A percentile compares a stretch with the other conserved stretches of the same genome.
phyloP scores from a whole-genome alignment of 495 filamentous ascomycete species.

The Venustampulla echinocandica region DNA sequence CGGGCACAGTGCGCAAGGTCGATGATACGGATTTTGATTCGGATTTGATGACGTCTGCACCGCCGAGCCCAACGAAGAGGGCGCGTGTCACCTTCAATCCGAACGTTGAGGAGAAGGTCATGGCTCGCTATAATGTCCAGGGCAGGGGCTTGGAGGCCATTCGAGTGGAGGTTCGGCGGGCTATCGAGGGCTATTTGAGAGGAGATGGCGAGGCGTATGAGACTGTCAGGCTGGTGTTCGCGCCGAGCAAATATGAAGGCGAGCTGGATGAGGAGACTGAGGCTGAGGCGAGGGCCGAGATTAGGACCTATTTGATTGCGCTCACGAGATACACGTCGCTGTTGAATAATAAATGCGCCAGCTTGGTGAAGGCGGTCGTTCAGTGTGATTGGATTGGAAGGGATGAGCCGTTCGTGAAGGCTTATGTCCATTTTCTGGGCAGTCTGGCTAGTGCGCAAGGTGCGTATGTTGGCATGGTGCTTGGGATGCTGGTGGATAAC shows the following conservation, averaged over 20 bases:
- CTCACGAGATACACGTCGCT: conserved; percentile 64
- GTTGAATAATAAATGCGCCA: conserved; percentile 63
- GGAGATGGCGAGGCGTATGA: conserved; percentile 68
- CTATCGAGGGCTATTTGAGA: conserved; percentile 56
- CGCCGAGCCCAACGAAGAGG: conserved; percentile 49
- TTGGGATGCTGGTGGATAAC: conserved; percentile 72
- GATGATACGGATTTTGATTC: conserved; percentile 33
- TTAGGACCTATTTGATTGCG: conserved; percentile 68
- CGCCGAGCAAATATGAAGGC: conserved; percentile 34
- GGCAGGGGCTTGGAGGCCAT: conserved; percentile 38
- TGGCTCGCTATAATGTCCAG: conserved; percentile 38
- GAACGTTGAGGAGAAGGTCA: conserved; percentile 51
- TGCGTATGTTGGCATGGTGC: conserved; percentile 50
- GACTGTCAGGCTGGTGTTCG: conserved; percentile 60
- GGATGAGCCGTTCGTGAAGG: conserved; percentile 67
- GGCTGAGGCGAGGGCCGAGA: conserved; percentile 36
- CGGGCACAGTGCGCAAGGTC: conserved; percentile 22
- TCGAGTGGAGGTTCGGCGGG: conserved; percentile 62
- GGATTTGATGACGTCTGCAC: conserved; percentile 34
- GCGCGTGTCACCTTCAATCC: conserved; percentile 64
- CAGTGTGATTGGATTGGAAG: conserved; percentile 76
- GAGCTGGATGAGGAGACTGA: conserved; percentile 30
- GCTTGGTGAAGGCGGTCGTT: conserved; percentile 64
- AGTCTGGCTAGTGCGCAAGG: conserved; percentile 73
- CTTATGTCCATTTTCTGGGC: conserved; percentile 73